A percentile compares a stretch with the other conserved stretches of the same genome.
phyloP scores from a whole-genome alignment of 78 protist species.

The Protostelium mycophagum region DNA sequence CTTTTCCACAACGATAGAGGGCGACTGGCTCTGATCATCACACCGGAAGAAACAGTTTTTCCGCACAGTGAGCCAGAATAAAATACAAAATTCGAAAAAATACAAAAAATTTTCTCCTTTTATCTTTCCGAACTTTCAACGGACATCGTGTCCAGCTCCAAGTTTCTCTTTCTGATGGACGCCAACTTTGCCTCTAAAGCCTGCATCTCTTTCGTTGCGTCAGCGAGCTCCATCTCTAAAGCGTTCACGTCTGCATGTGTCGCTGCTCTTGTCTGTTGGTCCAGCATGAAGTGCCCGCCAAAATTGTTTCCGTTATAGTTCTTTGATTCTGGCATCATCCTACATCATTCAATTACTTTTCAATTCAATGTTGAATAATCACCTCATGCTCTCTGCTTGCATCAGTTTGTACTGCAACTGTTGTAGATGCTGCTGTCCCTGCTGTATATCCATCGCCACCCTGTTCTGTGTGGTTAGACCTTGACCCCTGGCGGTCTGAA shows the following conservation, averaged over 20 bases:
- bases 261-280: background rate
- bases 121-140: background rate
- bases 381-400: background rate
- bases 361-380: background rate
- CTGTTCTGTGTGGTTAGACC: background rate
- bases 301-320: background rate
- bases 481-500: background rate
- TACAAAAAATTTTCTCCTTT: background rate
- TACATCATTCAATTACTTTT: background rate
- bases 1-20: too few relatives aligned
- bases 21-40: too few relatives aligned
- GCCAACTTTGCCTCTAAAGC: background rate
- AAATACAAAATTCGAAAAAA: too few relatives aligned
- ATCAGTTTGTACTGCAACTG: background rate
- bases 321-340: conserved; percentile 2
- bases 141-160: background rate
- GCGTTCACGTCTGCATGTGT: background rate
- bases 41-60: too few relatives aligned
- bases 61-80: too few relatives aligned
- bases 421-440: background rate
- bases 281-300: background rate
- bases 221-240: background rate
- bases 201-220: background rate
- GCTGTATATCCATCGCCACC: background rate
- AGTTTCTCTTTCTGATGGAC: background rate